Evolutionary conservation across 2,329 filamentous ascomycete genomes (phyloP), one percentile per base, ranked within the genome.

Genomic region (Monilinia polystroma): DNA sequence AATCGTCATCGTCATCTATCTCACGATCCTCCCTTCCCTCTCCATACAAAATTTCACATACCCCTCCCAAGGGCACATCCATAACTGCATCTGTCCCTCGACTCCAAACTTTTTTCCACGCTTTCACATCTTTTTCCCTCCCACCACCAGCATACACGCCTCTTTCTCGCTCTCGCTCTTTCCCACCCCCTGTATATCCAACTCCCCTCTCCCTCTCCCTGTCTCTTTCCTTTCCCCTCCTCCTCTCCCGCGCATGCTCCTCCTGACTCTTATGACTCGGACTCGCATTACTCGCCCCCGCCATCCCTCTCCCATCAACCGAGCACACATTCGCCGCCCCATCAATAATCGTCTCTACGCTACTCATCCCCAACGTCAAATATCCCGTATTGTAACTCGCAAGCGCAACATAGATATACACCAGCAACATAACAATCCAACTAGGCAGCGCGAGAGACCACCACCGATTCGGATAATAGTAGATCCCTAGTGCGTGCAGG

Each of bases 401-500:
- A 47, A 99, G 85, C 52, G 95, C 95, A 12, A 97, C 88, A 79
- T 97, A 99, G 70, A 97, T 96, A 80, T 96, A 99, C 35, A 95
- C 84, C 45, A 98, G 83, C 56, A 89, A 80, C 84, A 95, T 93
- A 66, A 97, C 93, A 43, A 97, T 82, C 82, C 93, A 98, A 7
- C 91, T 89, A 0, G 95, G 95, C 18, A 97, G 87, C 1, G 95
- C 95, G 26, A 99, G 85, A 58, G 91, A 92, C 95, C 95, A 99
- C 95, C 95, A 99, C 58, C 95, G 87, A 78, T 97, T 93, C 1
- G 95, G 95, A 75, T 97, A 99, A 82, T 98, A 98, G 80, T 93
- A 89, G 67, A 99, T 96, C 26, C 95, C 94, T 66, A 99, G 85
- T 68, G 92, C 92, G 77, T 97, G 93, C 54, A 99, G 84, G 77